A percentile compares a stretch with the other conserved stretches of the same genome.
Evolutionary conservation across 257 asterid species (phyloP).

Genomic region (Solanum sitiens): DNA sequence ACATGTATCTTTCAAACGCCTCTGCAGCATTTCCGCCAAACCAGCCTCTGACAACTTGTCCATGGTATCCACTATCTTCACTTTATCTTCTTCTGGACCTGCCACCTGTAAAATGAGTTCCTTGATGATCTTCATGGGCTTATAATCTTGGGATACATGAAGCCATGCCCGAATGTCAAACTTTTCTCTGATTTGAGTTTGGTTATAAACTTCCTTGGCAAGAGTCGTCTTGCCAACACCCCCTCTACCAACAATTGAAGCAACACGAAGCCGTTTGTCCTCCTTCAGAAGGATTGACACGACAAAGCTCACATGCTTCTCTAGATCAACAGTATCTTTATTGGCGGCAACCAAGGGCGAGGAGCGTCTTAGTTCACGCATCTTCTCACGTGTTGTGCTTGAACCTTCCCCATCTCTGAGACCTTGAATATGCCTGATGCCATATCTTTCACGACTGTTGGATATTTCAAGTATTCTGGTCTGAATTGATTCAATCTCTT

Average conservation of each 20-base stretch:
- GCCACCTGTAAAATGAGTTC: slow-evolving; percentile 5
- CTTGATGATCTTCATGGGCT: not conserved
- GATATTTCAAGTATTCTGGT: not conserved
- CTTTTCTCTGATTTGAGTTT: not conserved
- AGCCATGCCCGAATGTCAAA: slow-evolving; percentile 13
- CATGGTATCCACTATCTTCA: not conserved
- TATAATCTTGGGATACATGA: not conserved
- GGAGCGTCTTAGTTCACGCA: not conserved
- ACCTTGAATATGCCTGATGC: not conserved
- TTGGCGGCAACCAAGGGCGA: not conserved
- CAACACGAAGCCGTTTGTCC: not conserved
- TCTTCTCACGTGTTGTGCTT: not conserved
- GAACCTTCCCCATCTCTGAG: not conserved
- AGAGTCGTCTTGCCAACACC: slow-evolving; percentile 3
- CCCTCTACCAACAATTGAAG: slow-evolving; percentile 4
- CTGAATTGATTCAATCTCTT: not conserved
- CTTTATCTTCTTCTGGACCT: not conserved
- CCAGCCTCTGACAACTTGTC: not conserved
- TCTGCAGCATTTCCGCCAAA: not conserved
- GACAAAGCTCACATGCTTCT: not conserved
- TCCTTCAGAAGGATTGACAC: not conserved
- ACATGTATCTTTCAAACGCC: not conserved
- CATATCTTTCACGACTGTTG: not conserved
- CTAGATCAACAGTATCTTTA: slow-evolving; percentile 3
- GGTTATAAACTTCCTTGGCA: slow-evolving; percentile 1